phyloP scores from a whole-genome alignment of 2,329 filamentous ascomycete genomes.

The Sarocladium oryzae region DNA sequence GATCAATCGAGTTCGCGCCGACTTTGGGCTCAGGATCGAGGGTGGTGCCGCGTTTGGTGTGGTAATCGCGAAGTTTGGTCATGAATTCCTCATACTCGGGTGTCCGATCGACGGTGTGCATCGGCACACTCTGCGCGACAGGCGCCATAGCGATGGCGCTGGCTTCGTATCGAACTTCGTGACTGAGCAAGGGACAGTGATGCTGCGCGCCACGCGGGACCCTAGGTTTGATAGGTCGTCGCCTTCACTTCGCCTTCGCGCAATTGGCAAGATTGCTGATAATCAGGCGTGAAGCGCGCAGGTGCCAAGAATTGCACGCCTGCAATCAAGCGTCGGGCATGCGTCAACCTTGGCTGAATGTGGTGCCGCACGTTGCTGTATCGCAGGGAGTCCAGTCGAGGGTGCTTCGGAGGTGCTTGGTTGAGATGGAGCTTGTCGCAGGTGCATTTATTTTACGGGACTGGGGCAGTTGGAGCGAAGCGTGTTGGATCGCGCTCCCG shows the following conservation, averaged over 20 bases:
- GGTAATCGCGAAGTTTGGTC: constrained; percentile 63
- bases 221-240: not conserved
- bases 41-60: constrained; percentile 69
- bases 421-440: constrained; percentile 7
- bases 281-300: too few relatives aligned
- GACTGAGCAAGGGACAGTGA: not conserved
- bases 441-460: constrained; percentile 8
- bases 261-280: too few relatives aligned
- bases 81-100: constrained; percentile 77
- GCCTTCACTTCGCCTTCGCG: not conserved
- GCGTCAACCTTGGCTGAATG: not conserved
- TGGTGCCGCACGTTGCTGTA: not conserved
- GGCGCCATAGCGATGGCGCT: constrained; percentile 22
- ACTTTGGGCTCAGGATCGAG: constrained; percentile 80
- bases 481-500: constrained; percentile 5
- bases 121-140: constrained; percentile 28
- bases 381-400: not conserved
- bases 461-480: constrained; percentile 1
- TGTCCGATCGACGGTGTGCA: constrained; percentile 49
- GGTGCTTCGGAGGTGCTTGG: not conserved
- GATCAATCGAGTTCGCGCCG: constrained; percentile 67
- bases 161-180: not conserved
- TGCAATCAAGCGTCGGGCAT: not conserved
- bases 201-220: not conserved
- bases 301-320: constrained; percentile 4